Conservation (phyloP, 495 filamentous ascomycete species). For the Barbatosphaeria neglecta region DNA sequence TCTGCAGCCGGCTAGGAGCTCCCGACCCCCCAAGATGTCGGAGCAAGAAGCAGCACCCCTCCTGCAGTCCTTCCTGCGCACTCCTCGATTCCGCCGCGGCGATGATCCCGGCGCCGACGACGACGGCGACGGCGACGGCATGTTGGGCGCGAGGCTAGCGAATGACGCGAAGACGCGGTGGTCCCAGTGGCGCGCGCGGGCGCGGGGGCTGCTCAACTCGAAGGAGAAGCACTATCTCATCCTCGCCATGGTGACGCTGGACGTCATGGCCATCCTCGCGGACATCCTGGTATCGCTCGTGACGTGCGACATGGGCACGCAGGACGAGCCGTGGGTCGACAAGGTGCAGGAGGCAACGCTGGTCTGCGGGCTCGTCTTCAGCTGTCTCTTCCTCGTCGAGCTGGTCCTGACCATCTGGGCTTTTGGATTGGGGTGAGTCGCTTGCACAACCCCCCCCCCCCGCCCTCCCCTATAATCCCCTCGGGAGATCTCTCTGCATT, state of each 20-base stretch:
- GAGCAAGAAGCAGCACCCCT: not conserved
- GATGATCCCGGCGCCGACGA: not conserved
- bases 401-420: constrained; percentile 43
- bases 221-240: constrained; percentile 47
- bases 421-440: constrained; percentile 41
- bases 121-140: not conserved
- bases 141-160: not conserved
- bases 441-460: too few relatives aligned
- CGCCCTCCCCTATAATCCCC: constrained; percentile 1
- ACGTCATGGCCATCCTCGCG: constrained; percentile 47
- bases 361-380: not conserved
- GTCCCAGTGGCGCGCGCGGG: not conserved
- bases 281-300: constrained; percentile 51
- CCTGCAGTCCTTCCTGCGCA: not conserved
- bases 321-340: constrained; percentile 22
- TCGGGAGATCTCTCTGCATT: too few relatives aligned
- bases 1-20: too few relatives aligned
- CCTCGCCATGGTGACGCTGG: constrained; percentile 42
- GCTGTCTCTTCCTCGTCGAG: constrained; percentile 18
- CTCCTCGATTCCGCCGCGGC: too few relatives aligned
- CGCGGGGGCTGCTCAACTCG: constrained; percentile 34
- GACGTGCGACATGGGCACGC: constrained; percentile 39
- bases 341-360: constrained; percentile 22
- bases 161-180: not conserved
- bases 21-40: not conserved